phyloP scores from a whole-genome alignment of 2,329 filamentous ascomycete species.

The Neopestalotiopsis sp. region DNA sequence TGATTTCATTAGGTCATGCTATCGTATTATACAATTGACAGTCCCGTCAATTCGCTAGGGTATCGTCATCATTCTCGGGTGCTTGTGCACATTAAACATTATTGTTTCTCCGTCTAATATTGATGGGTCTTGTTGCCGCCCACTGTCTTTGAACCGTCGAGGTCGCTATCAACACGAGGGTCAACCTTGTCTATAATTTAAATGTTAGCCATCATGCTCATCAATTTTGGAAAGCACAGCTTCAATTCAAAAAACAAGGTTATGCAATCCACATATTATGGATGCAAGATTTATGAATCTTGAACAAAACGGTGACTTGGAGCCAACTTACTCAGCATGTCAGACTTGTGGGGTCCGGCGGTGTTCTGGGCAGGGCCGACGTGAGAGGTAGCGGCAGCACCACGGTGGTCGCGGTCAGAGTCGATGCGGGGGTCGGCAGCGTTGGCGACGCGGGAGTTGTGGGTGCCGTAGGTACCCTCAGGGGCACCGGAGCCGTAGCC shows the following conservation, averaged over 20 bases:
- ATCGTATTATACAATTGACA: background rate
- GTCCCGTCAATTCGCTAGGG: background rate
- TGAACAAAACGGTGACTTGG: no score
- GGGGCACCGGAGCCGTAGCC: conserved; percentile 18
- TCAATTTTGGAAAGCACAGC: background rate
- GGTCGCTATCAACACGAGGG: conserved; percentile 59
- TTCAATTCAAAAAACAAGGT: background rate
- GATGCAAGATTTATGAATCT: no score
- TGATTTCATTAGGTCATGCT: conserved; percentile 6
- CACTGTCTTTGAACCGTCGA: conserved; percentile 58
- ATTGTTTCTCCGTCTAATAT: no score
- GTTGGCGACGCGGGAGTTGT: conserved; percentile 17
- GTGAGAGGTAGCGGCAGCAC: conserved; percentile 26
- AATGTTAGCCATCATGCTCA: background rate
- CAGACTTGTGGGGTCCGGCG: conserved; percentile 26
- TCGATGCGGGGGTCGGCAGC: conserved; percentile 37
- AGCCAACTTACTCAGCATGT: conserved; percentile 12
- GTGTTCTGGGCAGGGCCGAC: conserved; percentile 21
- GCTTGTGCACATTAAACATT: no score
- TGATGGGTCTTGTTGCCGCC: conserved; percentile 58
- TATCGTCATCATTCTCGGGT: conserved; percentile 19
- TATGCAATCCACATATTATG: no score
- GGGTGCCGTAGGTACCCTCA: conserved; percentile 33
- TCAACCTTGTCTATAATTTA: conserved; percentile 55
- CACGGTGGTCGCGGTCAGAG: conserved; percentile 38